These are phyloP conservation scores for Flagelloscypha sp. DNA, from an alignment of 768 basidiomycete genomes.

Conservation along the genomic window DNA sequence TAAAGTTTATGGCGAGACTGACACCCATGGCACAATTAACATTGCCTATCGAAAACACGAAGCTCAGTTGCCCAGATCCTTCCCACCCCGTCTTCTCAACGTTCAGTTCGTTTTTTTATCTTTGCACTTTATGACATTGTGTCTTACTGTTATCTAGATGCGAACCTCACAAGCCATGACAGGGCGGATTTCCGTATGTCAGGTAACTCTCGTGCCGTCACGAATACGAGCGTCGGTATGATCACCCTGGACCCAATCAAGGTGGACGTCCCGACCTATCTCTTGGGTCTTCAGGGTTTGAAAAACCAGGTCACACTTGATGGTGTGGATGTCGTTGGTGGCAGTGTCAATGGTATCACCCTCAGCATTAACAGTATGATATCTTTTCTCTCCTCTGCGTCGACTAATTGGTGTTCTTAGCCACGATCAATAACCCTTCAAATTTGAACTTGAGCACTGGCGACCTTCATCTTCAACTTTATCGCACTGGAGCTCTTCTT, in stretches of 20 bases:
- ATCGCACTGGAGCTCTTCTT: conserved; percentile 39
- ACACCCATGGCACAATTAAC: conserved; percentile 57
- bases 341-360: conserved; percentile 47
- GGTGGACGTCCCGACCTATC: conserved; percentile 56
- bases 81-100: conserved; percentile 45
- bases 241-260: conserved; percentile 66
- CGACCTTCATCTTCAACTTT: conserved; percentile 57
- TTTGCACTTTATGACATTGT: conserved; percentile 2
- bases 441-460: conserved; percentile 54
- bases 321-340: conserved; percentile 58
- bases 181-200: conserved; percentile 47
- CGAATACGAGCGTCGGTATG: conserved; percentile 53
- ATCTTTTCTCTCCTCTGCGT: not conserved
- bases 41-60: conserved; percentile 52
- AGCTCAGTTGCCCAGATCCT: conserved; percentile 36
- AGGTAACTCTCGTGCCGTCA: conserved; percentile 51
- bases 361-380: conserved; percentile 49
- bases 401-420: conserved; percentile 29
- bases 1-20: conserved; percentile 37
- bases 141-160: conserved; percentile 29
- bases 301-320: conserved; percentile 47
- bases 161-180: conserved; percentile 42
- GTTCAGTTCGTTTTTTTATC: conserved; percentile 41
- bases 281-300: conserved; percentile 55
- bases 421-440: conserved; percentile 61